A percentile compares a stretch with the other conserved stretches of the same genome.
These are phyloP conservation scores for Aspergillus sp. DNA, from an alignment of 2,329 filamentous ascomycete genomes.

Conservation along the genomic window DNA sequence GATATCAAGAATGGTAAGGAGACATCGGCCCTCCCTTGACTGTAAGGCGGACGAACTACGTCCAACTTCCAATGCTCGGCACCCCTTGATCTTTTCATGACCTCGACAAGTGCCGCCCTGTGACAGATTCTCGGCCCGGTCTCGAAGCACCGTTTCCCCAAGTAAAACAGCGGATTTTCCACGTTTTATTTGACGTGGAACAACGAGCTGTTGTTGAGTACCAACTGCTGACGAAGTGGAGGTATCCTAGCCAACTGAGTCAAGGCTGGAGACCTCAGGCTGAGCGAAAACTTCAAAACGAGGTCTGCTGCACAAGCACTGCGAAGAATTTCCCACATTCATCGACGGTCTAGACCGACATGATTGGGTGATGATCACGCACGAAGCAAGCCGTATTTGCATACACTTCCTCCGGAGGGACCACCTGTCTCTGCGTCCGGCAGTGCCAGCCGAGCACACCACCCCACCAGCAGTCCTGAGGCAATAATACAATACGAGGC, in stretches of 20 bases:
- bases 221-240: neutral
- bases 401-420: too few species aligned
- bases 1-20: neutral
- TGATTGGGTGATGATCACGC: slow-evolving; percentile 4
- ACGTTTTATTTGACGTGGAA: neutral
- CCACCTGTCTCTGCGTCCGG: too few species aligned
- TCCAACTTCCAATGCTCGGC: neutral
- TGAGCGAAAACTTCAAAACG: too few species aligned
- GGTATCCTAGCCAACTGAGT: too few species aligned
- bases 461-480: neutral
- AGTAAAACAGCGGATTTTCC: too few species aligned
- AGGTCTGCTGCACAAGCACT: too few species aligned
- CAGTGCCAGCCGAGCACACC: neutral
- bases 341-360: neutral
- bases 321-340: too few species aligned
- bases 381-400: neutral
- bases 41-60: neutral
- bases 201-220: neutral
- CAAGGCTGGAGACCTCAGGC: too few species aligned
- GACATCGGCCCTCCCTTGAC: neutral
- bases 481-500: neutral
- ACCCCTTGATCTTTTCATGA: neutral
- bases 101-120: neutral
- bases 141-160: neutral
- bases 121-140: neutral